Percentiles rank a stretch among this genome's conserved stretches.
These are phyloP conservation scores for Termitomyces sp. DNA, from an alignment of 768 basidiomycete genomes.

Conservation along the genomic window DNA sequence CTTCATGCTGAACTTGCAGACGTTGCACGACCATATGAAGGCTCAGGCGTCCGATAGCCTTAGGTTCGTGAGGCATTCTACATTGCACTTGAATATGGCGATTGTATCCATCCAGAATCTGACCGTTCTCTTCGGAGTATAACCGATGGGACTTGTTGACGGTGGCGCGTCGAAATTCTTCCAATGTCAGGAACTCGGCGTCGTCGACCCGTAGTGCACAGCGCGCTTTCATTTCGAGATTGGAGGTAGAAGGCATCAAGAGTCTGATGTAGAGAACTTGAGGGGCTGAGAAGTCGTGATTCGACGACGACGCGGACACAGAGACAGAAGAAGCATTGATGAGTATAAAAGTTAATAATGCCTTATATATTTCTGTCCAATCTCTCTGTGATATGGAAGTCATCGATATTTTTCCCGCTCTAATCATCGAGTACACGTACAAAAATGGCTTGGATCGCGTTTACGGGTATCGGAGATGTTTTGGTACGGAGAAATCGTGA, in stretches of 20 bases:
- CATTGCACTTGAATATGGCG: neutral
- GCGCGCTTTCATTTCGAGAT: conserved; percentile 1
- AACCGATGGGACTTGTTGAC: conserved; percentile 6
- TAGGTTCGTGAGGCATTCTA: no score
- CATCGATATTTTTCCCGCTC: no score
- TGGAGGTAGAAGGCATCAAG: conserved; percentile 1
- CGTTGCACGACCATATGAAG: conserved; percentile 3
- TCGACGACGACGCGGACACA: neutral
- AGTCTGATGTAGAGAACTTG: conserved; percentile 3
- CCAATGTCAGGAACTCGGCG: conserved; percentile 1
- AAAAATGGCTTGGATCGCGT: conserved; percentile 3
- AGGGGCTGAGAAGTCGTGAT: neutral
- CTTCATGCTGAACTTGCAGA: conserved; percentile 4
- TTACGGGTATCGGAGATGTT: neutral
- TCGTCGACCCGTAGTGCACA: conserved; percentile 1
- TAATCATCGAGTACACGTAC: neutral
- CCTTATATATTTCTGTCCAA: conserved; percentile 2
- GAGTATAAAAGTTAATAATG: neutral
- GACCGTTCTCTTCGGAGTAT: conserved; percentile 4
- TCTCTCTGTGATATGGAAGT: neutral
- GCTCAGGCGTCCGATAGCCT: neutral
- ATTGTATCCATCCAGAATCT: conserved; percentile 3
- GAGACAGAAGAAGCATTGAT: neutral
- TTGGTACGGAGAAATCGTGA: neutral
- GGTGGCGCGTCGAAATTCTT: conserved; percentile 8